Evolutionary conservation across 306 rosid species (phyloP).

Genomic region (Casuarina cunninghamiana): DNA sequence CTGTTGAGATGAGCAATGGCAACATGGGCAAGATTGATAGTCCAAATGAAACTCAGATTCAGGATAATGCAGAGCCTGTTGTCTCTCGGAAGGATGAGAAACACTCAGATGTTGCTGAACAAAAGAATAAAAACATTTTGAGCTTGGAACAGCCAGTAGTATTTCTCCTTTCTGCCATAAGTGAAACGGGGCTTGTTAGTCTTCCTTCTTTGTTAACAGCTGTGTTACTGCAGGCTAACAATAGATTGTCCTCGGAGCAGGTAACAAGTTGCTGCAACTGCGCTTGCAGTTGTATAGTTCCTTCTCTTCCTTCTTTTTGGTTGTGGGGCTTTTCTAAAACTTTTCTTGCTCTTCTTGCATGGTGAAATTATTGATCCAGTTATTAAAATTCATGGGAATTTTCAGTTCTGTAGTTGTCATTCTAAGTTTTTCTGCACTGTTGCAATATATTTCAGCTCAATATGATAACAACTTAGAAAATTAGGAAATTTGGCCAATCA

Average conservation of each 20-base stretch:
- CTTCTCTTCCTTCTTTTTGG: not conserved
- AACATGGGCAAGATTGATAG: conserved; percentile 30
- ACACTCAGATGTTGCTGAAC: conserved; percentile 34
- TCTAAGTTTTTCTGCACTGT: not conserved
- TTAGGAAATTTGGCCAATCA: not conserved
- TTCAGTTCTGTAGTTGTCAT: not conserved
- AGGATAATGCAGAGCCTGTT: conserved; percentile 41
- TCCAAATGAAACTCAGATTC: conserved; percentile 46
- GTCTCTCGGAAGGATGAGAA: conserved; percentile 54
- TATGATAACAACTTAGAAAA: not conserved
- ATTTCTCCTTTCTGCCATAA: conserved; percentile 77
- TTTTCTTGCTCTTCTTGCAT: too few species aligned
- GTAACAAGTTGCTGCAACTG: conserved; percentile 32
- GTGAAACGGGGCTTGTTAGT: conserved; percentile 95
- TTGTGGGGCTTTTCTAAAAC: not conserved
- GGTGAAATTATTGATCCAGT: not conserved
- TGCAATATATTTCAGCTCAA: not conserved
- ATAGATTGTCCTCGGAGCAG: conserved; percentile 88
- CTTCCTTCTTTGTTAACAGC: conserved; percentile 93
- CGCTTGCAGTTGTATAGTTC: not conserved
- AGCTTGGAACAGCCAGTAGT: conserved; percentile 60
- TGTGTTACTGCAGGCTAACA: conserved; percentile 92
- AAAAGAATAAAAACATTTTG: conserved; percentile 45
- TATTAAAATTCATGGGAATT: not conserved
- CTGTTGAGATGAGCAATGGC: conserved; percentile 37